Evolutionary conservation across 2,329 filamentous ascomycete species (phyloP), one percentile per base, ranked within the genome.

Genomic region (Trichoderma endophyticum): DNA sequence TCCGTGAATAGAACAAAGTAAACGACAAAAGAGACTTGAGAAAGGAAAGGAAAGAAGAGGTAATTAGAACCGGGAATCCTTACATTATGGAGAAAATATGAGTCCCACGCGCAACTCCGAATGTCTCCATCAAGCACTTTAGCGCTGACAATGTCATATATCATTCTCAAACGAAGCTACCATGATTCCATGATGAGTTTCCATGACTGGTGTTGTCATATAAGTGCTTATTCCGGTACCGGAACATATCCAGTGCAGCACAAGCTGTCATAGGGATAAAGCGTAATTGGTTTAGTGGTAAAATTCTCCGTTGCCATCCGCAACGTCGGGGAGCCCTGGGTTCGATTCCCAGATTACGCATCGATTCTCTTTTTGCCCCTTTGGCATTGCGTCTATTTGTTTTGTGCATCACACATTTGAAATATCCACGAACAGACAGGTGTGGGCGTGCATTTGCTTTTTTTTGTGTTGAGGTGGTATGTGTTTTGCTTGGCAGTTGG

Each of bases 251-350:
- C 3, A 30, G 7, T 43, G 9, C 48, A 59, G 32, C 2, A 6
- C n/a, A 36, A 32, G 8, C 14, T 54, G 24, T 24, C 24, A 34
- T 12, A 67, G 32, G 32, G 34, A 18, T 12, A 26, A 30, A 30
- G 78, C 77, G 77, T 79, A 73, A 78, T 77, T 79, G 78, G 78
- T 79, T 79, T 79, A 79, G 77, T 78, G 78, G 77, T 79, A 78
- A 79, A 79, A 79, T 79, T 78, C 77, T 78, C 77, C 78, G 77
- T 79, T 79, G 77, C 78, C 78, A 79, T 78, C 73, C 66, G 75
- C 75, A 77, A 73, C 73, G 74, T 79, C 78, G 77, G 77, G 77
- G 78, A 78, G 78, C 77, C 77, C 78, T 78, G 78, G 77, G 77
- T 79, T 79, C 78, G 77, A 79, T 79, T 79, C 77, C 77, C 77